Evolutionary conservation across 1,139 yeast genomes (phyloP), one percentile per base, ranked within the genome.

Genomic region (Nakaseomyces kungkrabaensis): DNA sequence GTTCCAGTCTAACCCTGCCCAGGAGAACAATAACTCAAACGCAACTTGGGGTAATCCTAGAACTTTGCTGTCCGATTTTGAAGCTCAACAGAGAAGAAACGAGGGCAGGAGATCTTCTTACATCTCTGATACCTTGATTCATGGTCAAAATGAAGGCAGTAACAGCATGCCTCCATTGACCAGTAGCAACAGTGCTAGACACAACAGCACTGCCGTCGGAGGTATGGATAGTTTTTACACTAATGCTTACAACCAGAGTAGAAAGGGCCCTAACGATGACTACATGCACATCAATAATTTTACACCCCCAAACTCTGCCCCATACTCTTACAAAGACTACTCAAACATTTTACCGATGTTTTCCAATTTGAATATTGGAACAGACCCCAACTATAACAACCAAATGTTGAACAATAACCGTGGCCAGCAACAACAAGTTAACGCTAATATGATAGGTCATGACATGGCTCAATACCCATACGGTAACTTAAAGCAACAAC

Each of bases 51-150:
- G 25, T 8, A 41, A 41, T 11, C 44, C 33, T 5, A 41, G 34
- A 13, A 41, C 44, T 13, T 5, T 29, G 25, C 25, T 41, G 10
- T 41, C 44, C n/a, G 34, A 29, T 5, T 41, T 41, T 41, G 44
- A 41, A 41, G 44, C 33, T 4, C 44, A 41, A 17, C 44, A 41
- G 25, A n/a, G 34, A 3, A 41, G 34, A 29, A 41, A 29, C 13
- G 44, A 41, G 25, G 44, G 46, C 5, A 55, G 67, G 47, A 58
- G 68, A 48, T 62, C 68, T 4, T 65, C 68, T 22, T 63, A 63
- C 51, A 63, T 65, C 33, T 55, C 68, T 1, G 68, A 65, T 46
- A 54, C 65, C 5, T 50, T 61, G 26, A 60, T 64, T 43, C 65
- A 61, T 48, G 56, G 60, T 10, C 58, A 57, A 26, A 32, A 43